phyloP scores from a whole-genome alignment of 257 asterid species.

The Handroanthus guayacan region DNA sequence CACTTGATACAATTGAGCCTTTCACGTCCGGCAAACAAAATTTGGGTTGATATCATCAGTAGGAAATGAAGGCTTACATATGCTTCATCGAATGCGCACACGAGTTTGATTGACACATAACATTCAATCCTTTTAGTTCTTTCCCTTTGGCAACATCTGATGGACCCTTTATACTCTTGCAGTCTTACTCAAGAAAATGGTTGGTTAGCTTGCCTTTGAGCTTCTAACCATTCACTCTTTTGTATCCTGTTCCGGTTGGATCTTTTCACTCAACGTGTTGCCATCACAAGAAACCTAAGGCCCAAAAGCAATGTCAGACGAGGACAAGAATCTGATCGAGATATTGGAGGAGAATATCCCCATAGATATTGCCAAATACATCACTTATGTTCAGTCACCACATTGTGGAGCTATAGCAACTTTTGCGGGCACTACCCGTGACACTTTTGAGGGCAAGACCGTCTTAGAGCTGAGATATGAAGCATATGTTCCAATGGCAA shows the following conservation, averaged over 20 bases:
- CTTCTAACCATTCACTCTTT: neutral
- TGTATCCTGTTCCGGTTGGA: too few relatives aligned
- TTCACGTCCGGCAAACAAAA: too few relatives aligned
- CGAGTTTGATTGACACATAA: neutral
- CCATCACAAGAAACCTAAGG: neutral
- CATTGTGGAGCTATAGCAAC: conserved; percentile 94
- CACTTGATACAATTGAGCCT: too few relatives aligned
- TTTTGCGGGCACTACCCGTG: conserved; percentile 92
- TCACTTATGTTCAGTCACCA: conserved; percentile 73
- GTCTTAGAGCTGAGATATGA: conserved; percentile 88
- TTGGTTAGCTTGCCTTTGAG: conserved; percentile 1
- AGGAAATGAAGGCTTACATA: neutral
- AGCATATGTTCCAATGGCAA: conserved; percentile 93
- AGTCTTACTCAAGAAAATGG: conserved; percentile 3
- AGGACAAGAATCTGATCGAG: conserved; percentile 75
- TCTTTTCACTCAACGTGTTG: neutral
- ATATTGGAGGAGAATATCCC: conserved; percentile 70
- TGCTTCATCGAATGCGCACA: neutral
- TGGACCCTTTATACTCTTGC: neutral
- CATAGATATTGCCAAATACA: conserved; percentile 67
- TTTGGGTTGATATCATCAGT: neutral
- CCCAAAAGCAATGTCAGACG: conserved; percentile 52
- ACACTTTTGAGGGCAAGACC: conserved; percentile 75
- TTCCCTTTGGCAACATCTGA: neutral
- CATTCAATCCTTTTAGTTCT: neutral